Evolutionary conservation across 2,329 filamentous ascomycete genomes (phyloP).

Genomic region (Scortechinia acanthostroma): DNA sequence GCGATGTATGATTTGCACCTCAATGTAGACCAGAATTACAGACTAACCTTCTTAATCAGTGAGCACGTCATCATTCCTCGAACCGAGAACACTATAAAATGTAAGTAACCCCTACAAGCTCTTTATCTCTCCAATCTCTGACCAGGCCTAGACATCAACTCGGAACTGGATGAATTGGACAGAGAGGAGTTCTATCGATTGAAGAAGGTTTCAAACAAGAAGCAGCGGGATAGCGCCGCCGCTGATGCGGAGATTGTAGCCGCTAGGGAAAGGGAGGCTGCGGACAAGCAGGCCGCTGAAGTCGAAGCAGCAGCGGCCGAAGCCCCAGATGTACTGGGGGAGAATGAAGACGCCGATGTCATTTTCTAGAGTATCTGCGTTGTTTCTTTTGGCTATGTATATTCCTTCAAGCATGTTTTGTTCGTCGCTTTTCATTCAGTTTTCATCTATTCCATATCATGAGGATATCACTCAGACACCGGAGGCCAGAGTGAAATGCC

Average conservation of each 20-base stretch:
- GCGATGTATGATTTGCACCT: conserved; percentile 62
- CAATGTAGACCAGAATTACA: background rate
- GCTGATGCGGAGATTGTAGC: conserved; percentile 71
- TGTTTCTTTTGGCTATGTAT: conserved; percentile 6
- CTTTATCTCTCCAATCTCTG: background rate
- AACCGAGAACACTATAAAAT: conserved; percentile 99
- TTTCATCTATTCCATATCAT: background rate
- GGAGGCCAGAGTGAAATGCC: background rate
- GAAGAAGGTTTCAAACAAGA: conserved; percentile 88
- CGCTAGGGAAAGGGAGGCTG: conserved; percentile 48
- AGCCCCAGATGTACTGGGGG: conserved; percentile 62
- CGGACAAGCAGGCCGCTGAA: conserved; percentile 21
- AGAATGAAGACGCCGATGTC: conserved; percentile 74
- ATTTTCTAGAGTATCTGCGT: conserved; percentile 56
- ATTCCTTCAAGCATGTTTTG: too few relatives aligned
- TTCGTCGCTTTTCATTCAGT: too few relatives aligned
- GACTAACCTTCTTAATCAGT: conserved; percentile 27
- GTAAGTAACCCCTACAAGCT: conserved; percentile 31
- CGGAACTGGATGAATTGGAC: conserved; percentile 92
- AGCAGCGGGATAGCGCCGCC: conserved; percentile 68
- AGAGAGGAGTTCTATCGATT: conserved; percentile 95
- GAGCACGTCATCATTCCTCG: conserved; percentile 94
- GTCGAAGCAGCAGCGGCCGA: conserved; percentile 25
- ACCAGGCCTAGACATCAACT: conserved; percentile 72
- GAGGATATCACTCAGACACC: conserved; percentile 2